A percentile compares a stretch with the other conserved stretches of the same genome.
Evolutionary conservation across 2,329 filamentous ascomycete genomes (phyloP).

Genomic region (Fusarium xyrophilum): DNA sequence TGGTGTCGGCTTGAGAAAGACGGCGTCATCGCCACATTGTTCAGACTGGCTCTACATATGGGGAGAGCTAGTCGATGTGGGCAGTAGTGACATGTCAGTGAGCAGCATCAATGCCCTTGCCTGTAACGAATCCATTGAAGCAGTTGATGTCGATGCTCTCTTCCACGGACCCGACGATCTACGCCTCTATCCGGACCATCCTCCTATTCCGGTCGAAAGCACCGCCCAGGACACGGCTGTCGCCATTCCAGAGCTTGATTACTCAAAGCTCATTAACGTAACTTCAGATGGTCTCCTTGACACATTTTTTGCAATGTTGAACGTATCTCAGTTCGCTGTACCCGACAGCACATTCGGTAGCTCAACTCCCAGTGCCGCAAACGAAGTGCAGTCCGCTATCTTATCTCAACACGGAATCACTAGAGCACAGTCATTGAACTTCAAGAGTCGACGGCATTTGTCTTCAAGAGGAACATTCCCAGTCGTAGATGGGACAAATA

Average conservation of each 20-base stretch:
- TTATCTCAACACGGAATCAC: constrained; percentile 48
- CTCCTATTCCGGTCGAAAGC: constrained; percentile 40
- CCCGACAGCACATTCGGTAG: constrained; percentile 37
- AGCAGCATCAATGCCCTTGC: constrained; percentile 44
- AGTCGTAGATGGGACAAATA: constrained; percentile 21
- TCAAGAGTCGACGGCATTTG: constrained; percentile 38
- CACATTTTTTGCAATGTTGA: constrained; percentile 47
- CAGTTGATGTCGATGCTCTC: constrained; percentile 35
- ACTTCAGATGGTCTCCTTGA: constrained; percentile 43
- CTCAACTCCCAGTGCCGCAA: constrained; percentile 16
- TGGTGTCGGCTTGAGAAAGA: constrained; percentile 30
- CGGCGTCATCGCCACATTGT: constrained; percentile 38
- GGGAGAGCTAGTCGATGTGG: constrained; percentile 42
- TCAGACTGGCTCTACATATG: constrained; percentile 48
- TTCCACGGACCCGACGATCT: constrained; percentile 35
- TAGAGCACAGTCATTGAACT: constrained; percentile 46
- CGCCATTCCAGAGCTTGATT: constrained; percentile 41
- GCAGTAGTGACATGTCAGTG: constrained; percentile 39
- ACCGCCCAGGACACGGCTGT: constrained; percentile 31
- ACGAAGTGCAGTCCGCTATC: constrained; percentile 44
- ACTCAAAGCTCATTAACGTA: constrained; percentile 41
- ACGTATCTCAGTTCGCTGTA: constrained; percentile 45
- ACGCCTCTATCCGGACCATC: constrained; percentile 40
- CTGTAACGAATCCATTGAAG: constrained; percentile 50
- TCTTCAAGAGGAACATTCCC: constrained; percentile 32